Conservation (phyloP, 2,329 filamentous ascomycete species). For the Alternaria brassicicola region DNA sequence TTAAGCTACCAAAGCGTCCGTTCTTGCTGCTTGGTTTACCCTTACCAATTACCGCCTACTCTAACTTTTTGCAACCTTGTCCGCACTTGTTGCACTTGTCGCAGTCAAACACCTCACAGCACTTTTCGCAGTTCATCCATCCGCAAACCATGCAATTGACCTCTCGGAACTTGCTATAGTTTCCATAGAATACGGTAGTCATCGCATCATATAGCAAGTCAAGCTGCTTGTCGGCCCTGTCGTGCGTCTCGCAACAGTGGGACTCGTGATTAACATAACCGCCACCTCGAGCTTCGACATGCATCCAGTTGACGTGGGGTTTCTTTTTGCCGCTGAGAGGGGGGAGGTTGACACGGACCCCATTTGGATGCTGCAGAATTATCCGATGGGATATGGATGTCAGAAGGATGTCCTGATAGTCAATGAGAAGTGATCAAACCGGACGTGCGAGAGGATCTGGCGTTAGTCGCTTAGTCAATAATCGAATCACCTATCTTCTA, state of each 20-base stretch:
- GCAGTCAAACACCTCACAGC: background rate
- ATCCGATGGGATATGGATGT: background rate
- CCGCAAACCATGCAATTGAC: background rate
- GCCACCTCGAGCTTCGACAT: background rate
- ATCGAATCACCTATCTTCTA: constrained; percentile 13
- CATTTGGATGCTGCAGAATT: background rate
- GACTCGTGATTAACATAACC: background rate
- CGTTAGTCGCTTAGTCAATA: background rate
- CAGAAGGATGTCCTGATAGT: background rate
- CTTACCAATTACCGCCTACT: background rate
- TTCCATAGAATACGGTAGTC: background rate
- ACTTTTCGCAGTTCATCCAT: background rate
- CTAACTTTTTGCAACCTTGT: background rate
- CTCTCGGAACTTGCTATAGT: background rate
- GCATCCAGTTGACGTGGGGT: background rate
- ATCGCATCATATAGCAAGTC: background rate
- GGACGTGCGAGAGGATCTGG: background rate
- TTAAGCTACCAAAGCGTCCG: background rate
- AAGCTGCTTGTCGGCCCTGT: background rate
- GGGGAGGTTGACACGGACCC: background rate
- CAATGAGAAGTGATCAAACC: background rate
- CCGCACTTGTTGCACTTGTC: background rate
- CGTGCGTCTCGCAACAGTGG: background rate
- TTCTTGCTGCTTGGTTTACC: background rate
- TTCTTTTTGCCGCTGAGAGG: background rate